These are phyloP conservation scores for Pythium periplocum DNA, from an alignment of 352 stramenopile genomes.

Conservation along the genomic window DNA sequence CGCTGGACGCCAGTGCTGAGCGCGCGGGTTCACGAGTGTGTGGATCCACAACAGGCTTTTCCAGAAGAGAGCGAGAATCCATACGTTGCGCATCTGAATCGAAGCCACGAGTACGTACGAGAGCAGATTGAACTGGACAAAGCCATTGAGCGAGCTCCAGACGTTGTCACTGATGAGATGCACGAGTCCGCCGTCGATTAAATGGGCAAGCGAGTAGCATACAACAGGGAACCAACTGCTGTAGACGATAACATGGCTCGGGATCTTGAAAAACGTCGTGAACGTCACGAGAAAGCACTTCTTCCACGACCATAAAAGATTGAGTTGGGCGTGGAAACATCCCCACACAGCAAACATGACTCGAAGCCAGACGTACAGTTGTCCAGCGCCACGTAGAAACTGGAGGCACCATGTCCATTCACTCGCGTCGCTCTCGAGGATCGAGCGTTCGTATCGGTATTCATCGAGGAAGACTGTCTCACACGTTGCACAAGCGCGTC, in stretches of 20 bases:
- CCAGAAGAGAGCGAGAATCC: slow-evolving; percentile 23
- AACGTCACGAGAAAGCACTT: not conserved
- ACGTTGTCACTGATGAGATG: slow-evolving; percentile 20
- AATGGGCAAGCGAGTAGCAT: slow-evolving; percentile 24
- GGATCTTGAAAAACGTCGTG: slow-evolving; percentile 15
- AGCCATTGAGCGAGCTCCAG: slow-evolving; percentile 18
- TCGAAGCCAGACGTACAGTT: slow-evolving; percentile 18
- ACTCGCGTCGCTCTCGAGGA: slow-evolving; percentile 3
- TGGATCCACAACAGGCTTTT: slow-evolving; percentile 11
- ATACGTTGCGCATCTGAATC: slow-evolving; percentile 38
- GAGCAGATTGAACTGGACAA: slow-evolving; percentile 15
- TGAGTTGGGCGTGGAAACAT: slow-evolving; percentile 1
- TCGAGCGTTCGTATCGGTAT: slow-evolving; percentile 20
- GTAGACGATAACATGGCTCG: slow-evolving; percentile 24
- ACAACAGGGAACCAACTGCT: slow-evolving; percentile 20
- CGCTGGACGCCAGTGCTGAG: slow-evolving; percentile 4
- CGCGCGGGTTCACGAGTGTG: slow-evolving; percentile 4
- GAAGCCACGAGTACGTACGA: slow-evolving; percentile 16
- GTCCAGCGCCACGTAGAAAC: slow-evolving; percentile 4
- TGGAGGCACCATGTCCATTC: slow-evolving; percentile 1
- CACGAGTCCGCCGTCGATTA: slow-evolving; percentile 19
- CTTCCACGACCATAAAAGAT: not conserved
- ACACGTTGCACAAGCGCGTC: slow-evolving; percentile 2
- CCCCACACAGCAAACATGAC: slow-evolving; percentile 5
- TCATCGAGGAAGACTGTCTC: slow-evolving; percentile 16